Conservation (phyloP, 805 yeast species). For the Candida corydali region DNA sequence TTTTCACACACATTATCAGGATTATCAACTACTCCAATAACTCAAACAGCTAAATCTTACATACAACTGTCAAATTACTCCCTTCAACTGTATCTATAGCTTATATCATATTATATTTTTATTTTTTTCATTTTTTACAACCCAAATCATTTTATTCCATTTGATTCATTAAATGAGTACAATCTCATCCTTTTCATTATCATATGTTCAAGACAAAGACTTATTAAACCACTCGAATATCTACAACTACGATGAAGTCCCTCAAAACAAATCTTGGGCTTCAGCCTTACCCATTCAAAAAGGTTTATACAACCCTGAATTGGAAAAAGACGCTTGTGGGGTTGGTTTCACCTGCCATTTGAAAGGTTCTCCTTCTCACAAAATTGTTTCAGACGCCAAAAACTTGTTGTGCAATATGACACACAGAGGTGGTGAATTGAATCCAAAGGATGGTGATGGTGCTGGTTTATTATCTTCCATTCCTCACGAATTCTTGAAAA, state of each 20-base stretch:
- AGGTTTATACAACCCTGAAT: conserved; percentile 91
- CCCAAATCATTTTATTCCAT: not conserved
- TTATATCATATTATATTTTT: not conserved
- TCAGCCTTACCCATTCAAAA: conserved; percentile 77
- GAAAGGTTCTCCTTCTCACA: conserved; percentile 83
- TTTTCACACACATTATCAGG: too few relatives aligned
- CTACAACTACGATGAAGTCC: conserved; percentile 68
- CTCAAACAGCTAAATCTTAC: too few relatives aligned
- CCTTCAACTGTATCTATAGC: too few relatives aligned
- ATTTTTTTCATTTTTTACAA: not conserved
- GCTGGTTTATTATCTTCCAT: conserved; percentile 94
- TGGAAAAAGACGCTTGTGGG: conserved; percentile 97
- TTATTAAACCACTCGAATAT: conserved; percentile 31
- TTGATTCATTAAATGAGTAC: conserved; percentile 5
- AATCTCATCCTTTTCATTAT: conserved; percentile 10
- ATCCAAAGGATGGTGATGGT: conserved; percentile 97
- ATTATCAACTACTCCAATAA: too few relatives aligned
- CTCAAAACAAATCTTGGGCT: conserved; percentile 89
- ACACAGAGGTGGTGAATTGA: conserved; percentile 98
- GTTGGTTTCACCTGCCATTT: conserved; percentile 96
- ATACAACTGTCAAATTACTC: too few relatives aligned
- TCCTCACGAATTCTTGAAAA: conserved; percentile 80
- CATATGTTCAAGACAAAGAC: conserved; percentile 38
- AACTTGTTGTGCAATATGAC: conserved; percentile 93
- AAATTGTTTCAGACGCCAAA: conserved; percentile 87